Conservation (phyloP, 2,329 filamentous ascomycete genomes). For the Trichoderma arundinaceum region DNA sequence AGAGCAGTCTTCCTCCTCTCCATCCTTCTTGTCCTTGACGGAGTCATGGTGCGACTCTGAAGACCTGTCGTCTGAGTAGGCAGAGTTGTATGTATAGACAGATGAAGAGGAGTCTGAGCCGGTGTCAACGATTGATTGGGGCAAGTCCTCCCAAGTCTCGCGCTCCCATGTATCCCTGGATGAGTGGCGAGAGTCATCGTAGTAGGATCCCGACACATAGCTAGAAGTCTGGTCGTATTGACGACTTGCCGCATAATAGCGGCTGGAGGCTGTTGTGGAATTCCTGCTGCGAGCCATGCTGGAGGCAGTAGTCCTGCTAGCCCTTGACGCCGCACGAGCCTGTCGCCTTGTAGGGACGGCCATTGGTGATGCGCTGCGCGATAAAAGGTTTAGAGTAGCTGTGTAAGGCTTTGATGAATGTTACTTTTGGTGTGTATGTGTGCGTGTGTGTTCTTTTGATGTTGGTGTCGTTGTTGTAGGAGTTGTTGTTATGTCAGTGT, state of each 20-base stretch:
- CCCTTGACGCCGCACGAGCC: constrained; percentile 27
- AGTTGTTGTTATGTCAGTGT: background rate
- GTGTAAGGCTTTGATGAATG: background rate
- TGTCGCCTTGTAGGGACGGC: constrained; percentile 28
- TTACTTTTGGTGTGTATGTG: background rate
- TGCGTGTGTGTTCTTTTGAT: background rate
- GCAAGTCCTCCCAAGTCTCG: constrained; percentile 32
- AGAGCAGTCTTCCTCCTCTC: constrained; percentile 33
- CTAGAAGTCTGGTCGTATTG: constrained; percentile 27
- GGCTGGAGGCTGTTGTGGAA: constrained; percentile 27
- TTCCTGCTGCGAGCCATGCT: constrained; percentile 30
- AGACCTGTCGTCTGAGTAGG: constrained; percentile 49
- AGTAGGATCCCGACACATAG: constrained; percentile 31
- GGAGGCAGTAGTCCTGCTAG: constrained; percentile 19
- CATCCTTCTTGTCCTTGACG: constrained; percentile 38
- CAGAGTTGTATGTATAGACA: constrained; percentile 81
- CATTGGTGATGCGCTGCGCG: constrained; percentile 15
- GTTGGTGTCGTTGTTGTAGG: background rate
- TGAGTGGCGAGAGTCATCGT: constrained; percentile 24
- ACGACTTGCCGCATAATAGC: constrained; percentile 29
- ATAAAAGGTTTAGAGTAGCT: background rate
- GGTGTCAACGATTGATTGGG: constrained; percentile 32
- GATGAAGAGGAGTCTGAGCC: constrained; percentile 55
- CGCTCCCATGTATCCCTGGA: constrained; percentile 32
- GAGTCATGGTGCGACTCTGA: constrained; percentile 37